Evolutionary conservation across 164 flowering plant species (phyloP), one percentile per base, ranked within the genome.

Genomic region (Kingdonia uniflora): DNA sequence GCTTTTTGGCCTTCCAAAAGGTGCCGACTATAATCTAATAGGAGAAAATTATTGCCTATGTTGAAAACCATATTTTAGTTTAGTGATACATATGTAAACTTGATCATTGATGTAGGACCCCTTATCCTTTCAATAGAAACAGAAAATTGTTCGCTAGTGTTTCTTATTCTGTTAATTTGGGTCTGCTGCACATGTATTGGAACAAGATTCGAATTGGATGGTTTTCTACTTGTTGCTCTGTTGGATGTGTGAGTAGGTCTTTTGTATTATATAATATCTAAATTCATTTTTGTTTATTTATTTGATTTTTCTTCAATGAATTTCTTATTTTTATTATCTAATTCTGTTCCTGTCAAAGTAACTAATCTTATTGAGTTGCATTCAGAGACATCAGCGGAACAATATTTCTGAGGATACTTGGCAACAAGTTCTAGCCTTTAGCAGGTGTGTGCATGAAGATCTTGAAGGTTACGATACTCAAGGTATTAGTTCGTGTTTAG

Each of bases 331-430:
- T 47, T 52, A 29, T 61, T 38, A 14, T 22, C 60, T 11, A 10
- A 19, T 23, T 26, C 8, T 12, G 26, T 14, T 14, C 14, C 52
- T 8, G 8, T 8, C 35, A 29, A 29, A 29, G 35, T 29, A 3
- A 29, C 35, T 29, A 29, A 55, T 58, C 61, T 25, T 52, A 24
- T 57, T 65, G 29, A 16, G 17, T 64, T 55, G 11, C 16, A 49
- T 24, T 54, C 51, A 89, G 97, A 69, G 72, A 66, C 79, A 87
- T 66, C 97, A 90, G 59, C 76, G 87, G 14, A 72, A 90, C 60
- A 86, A 86, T 55, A 82, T 90, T 54, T 82, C 91, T 19, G 87
- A 84, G 73, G 95, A 86, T 66, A 86, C 95, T 12, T 90, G 97
- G 97, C 64, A 70, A 59, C 95, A 86, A 76, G 80, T 86, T 61